Base-by-base conservation (phyloP, 1,284 basidiomycete species). In the Pseudozyma thailandica region DNA sequence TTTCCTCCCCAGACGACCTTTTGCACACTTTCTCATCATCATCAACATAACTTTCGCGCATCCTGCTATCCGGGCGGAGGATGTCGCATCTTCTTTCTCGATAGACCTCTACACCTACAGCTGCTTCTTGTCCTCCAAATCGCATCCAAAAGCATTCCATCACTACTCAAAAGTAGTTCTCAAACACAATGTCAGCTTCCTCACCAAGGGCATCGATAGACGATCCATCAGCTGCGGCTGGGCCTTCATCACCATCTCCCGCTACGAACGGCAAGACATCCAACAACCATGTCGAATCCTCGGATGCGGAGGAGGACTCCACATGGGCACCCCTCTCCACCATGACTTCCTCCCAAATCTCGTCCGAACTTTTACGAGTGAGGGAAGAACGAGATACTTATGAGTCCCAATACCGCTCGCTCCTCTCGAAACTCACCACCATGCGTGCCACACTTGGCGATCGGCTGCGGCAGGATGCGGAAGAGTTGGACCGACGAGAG, bases 371-470 rank as follows among this genome's bases (percentile, higher is more conserved):
- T 3, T 21, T 25, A 6, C 53, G 65, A 1, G 64, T 68, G 1
- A 68, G 69, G 10, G 88, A 90, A 66, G 94, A 98, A 85, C 93
- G 93, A 83, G 93, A 96, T 62, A 85, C 87, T 6, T 87, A 94
- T 41, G 90, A 91, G 20, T 85, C 88, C 20, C 93, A 98, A 82
- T 96, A 98, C 84, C 88, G 89, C 52, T 90, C 88, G 60, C 86
- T 98, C 37, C 86, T 98, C 6, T 88, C 89, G 44, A 98, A 94
- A 84, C 86, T 98, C 46, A 93, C 92, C 3, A 88, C 90, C 31
- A 98, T 98, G 94, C 88, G 94, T 15, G 92, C 90, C 26, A 92
- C 92, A 5, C 86, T 99, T 25, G 94, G 94, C 37, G 94, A 94
- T 79, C 95, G 98, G 83, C 86, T 99, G 56, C 90, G 91, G 82